Conservation (phyloP, 306 rosid genomes). For the Elaeagnus macrophylla region DNA sequence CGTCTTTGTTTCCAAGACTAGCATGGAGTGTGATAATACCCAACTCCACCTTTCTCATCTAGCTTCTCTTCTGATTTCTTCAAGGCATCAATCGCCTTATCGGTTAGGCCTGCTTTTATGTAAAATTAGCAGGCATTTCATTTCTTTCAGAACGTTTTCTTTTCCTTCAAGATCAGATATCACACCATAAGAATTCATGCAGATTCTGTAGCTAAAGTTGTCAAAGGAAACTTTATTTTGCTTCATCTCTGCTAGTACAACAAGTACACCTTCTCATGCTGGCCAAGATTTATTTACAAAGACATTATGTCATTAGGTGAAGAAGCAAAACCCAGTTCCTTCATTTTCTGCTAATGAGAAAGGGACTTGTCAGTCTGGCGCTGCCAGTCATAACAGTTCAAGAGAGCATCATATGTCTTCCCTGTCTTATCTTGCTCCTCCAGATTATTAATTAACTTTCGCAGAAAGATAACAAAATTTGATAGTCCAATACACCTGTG, state of each 20-base stretch:
- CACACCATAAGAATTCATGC: slow-evolving; percentile 60
- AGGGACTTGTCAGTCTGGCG: slow-evolving; percentile 44
- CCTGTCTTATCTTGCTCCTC: slow-evolving; percentile 41
- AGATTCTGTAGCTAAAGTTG: slow-evolving; percentile 74
- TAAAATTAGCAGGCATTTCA: slow-evolving; percentile 69
- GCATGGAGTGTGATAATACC: slow-evolving; percentile 64
- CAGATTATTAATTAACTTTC: slow-evolving; percentile 42
- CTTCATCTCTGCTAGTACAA: slow-evolving; percentile 62
- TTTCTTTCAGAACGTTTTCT: slow-evolving; percentile 48
- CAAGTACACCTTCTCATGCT: slow-evolving; percentile 65
- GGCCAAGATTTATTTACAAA: slow-evolving; percentile 49
- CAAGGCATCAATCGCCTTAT: slow-evolving; percentile 48
- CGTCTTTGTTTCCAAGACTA: slow-evolving; percentile 43
- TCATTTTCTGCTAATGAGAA: slow-evolving; percentile 61
- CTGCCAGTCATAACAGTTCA: slow-evolving; percentile 76
- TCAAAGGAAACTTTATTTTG: slow-evolving; percentile 51
- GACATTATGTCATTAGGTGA: slow-evolving; percentile 73
- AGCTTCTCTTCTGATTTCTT: slow-evolving; percentile 61
- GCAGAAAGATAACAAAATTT: slow-evolving; percentile 44
- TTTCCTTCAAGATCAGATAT: slow-evolving; percentile 53
- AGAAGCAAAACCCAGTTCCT: slow-evolving; percentile 59
- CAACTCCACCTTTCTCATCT: slow-evolving; percentile 47
- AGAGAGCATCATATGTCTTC: slow-evolving; percentile 70
- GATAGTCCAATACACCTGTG: slow-evolving; percentile 65
- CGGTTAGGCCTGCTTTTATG: slow-evolving; percentile 35